Conservation (phyloP, 1,284 basidiomycete species). For the Cerioporus squamosus region DNA sequence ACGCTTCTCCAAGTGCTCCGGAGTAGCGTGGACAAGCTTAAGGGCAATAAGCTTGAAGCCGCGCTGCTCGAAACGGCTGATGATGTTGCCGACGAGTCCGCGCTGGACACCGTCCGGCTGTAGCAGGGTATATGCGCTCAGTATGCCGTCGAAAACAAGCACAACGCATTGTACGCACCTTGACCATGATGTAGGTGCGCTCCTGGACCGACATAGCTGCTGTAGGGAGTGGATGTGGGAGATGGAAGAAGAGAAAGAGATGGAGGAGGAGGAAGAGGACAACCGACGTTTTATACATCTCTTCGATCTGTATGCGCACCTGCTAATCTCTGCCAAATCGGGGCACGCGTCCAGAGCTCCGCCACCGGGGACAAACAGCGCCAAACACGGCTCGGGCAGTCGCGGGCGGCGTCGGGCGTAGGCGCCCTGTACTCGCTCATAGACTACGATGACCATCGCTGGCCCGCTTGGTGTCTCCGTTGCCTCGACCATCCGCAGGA, state of each 20-base stretch:
- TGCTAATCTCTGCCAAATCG: constrained; percentile 36
- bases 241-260: constrained; percentile 36
- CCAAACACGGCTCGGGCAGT: constrained; percentile 37
- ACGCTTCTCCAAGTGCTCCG: constrained; percentile 89
- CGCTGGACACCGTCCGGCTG: constrained; percentile 98
- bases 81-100: constrained; percentile 93
- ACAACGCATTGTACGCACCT: constrained; percentile 48
- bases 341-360: constrained; percentile 22
- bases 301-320: constrained; percentile 30
- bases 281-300: constrained; percentile 37
- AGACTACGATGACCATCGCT: constrained; percentile 39
- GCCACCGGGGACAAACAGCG: constrained; percentile 36
- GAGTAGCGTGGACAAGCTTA: constrained; percentile 80
- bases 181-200: constrained; percentile 92
- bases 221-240: constrained; percentile 31
- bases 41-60: constrained; percentile 94
- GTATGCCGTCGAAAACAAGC: neutral
- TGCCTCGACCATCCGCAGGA: constrained; percentile 77
- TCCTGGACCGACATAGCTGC: constrained; percentile 64
- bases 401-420: constrained; percentile 18
- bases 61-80: constrained; percentile 91
- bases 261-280: constrained; percentile 37
- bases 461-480: constrained; percentile 81
- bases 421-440: constrained; percentile 16
- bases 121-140: constrained; percentile 16